Base-by-base conservation (phyloP, 139 green algal species). In the Closterium sp. region DNA sequence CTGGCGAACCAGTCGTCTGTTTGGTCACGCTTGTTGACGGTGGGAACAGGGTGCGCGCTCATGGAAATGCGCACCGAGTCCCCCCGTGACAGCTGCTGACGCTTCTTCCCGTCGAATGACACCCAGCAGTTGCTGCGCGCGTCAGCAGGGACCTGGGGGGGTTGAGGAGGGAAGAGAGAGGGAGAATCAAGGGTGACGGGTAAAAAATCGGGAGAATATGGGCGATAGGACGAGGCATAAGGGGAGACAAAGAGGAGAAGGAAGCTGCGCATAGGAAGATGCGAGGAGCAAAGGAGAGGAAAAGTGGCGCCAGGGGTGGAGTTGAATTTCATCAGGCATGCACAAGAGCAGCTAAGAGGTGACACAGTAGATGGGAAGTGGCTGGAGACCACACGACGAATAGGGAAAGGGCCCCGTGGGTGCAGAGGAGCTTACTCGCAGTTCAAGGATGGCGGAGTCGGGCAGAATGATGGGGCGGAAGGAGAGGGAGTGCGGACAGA, bases 1-100 rank as follows among this genome's bases (percentile, higher is more conserved):
- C 94, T 97, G 89, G 95, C 94, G 85, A 99, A 99, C 98, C 98
- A 99, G 95, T 99, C 98, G 62, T 92, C 94, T 6, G 98, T 99
- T 86, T 98, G 96, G 92, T 99, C 98, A 22, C 93, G 93, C 90
- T 97, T 96, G 96, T 98, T 98, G 94, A 99, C 98, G 29, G 98
- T 99, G 27, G 98, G 98, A 89, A 99, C 96, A 0, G 98, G 98
- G 96, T 98, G 97, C 90, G 97, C 96, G 88, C 93, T 97, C 98
- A 99, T 99, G 31, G 95, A 95, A 4, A 99, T 95, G 45, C 93
- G 92, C 31, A 99, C 94, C 17, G 88, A 94, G 93, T 99, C 98
- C 2, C 98, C 98, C 10, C 91, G 94, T 30, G 95, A 84, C 91
- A 99, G 95, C 96, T 99, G 97, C 90, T 95, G 94, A 5, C 95